These are phyloP conservation scores for Calocera viscosa DNA, from an alignment of 768 basidiomycete genomes.

Conservation along the genomic window DNA sequence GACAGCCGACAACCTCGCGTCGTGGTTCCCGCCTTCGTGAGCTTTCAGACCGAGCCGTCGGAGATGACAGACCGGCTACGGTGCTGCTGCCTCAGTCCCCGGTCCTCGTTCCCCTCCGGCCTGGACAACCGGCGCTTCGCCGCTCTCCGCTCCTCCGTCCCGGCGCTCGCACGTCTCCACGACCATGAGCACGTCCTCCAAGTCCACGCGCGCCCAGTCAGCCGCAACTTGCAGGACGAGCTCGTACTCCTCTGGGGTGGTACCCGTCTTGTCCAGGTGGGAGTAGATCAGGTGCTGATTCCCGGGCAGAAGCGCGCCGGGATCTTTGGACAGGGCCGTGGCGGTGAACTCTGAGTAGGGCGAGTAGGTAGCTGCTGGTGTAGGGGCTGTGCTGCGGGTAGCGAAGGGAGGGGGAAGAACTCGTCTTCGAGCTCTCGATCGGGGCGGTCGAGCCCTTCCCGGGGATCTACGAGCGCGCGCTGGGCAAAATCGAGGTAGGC, in stretches of 20 bases:
- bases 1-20: too few relatives aligned
- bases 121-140: not conserved
- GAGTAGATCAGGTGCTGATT: slow-evolving; percentile 52
- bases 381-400: not conserved
- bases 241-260: slow-evolving; percentile 39
- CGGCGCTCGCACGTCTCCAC: slow-evolving; percentile 58
- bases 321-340: slow-evolving; percentile 11
- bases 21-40: too few relatives aligned
- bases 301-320: slow-evolving; percentile 37
- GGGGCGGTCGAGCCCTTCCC: slow-evolving; percentile 22
- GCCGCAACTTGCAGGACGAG: slow-evolving; percentile 42
- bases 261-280: slow-evolving; percentile 53
- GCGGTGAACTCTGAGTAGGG: not conserved
- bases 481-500: slow-evolving; percentile 56
- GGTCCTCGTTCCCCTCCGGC: too few relatives aligned
- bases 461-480: slow-evolving; percentile 30
- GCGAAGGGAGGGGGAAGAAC: slow-evolving; percentile 15
- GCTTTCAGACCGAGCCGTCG: not conserved
- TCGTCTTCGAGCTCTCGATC: slow-evolving; percentile 19
- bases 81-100: not conserved
- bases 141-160: slow-evolving; percentile 26
- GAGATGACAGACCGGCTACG: not conserved
- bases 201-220: slow-evolving; percentile 42
- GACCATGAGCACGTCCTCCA: slow-evolving; percentile 40
- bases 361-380: not conserved